Evolutionary conservation across 176 grass and related monocot species (phyloP).

Genomic region (Echinochloa phyllopogon): DNA sequence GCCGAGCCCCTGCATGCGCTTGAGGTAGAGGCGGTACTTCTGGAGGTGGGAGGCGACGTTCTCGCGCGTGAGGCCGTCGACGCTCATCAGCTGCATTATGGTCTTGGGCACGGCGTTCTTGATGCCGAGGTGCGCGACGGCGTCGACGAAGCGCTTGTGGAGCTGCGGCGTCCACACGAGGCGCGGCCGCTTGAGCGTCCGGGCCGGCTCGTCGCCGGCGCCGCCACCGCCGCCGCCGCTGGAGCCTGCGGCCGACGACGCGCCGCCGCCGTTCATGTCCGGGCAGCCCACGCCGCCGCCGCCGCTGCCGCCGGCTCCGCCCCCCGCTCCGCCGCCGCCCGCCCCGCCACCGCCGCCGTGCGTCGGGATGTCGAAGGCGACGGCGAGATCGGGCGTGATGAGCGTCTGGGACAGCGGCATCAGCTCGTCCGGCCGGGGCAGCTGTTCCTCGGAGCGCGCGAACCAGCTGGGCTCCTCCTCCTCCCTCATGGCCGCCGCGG

Average conservation of each 20-base stretch:
- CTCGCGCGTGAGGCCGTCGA: constrained; percentile 91
- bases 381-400: constrained; percentile 86
- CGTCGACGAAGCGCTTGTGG: constrained; percentile 91
- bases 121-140: constrained; percentile 87
- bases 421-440: constrained; percentile 81
- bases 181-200: constrained; percentile 83
- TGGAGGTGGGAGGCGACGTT: constrained; percentile 93
- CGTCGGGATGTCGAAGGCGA: constrained; percentile 84
- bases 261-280: constrained; percentile 71
- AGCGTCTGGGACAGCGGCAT: constrained; percentile 84
- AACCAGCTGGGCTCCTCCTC: constrained; percentile 96
- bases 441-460: constrained; percentile 80
- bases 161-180: constrained; percentile 96
- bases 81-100: constrained; percentile 96
- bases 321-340: background rate
- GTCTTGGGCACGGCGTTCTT: constrained; percentile 98
- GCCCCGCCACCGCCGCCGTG: constrained; percentile 16
- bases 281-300: background rate
- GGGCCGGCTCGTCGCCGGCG: constrained; percentile 65
- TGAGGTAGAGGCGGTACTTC: constrained; percentile 89
- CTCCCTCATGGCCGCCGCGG: constrained; percentile 62
- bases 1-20: constrained; percentile 79
- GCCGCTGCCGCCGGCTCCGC: background rate
- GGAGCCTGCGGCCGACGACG: constrained; percentile 57
- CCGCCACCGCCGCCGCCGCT: constrained; percentile 54